phyloP scores from a whole-genome alignment of 176 grass and related monocot genomes.

The Aegilops sharonensis region DNA sequence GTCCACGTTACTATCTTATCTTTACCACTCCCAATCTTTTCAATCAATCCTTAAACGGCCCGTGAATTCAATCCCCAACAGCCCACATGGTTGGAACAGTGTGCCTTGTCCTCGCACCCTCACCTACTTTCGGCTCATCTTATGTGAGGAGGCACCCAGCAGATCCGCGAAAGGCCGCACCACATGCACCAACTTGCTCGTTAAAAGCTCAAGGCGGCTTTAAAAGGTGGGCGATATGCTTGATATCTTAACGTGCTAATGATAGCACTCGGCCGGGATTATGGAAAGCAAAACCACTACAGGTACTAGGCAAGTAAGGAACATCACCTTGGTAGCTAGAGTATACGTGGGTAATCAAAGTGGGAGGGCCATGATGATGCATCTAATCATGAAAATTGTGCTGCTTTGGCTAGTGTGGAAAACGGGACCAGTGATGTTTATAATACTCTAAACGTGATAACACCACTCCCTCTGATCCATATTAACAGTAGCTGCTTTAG shows the following conservation, averaged over 20 bases:
- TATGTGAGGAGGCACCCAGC: not conserved
- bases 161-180: not conserved
- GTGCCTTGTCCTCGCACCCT: no score
- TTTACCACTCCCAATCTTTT: no score
- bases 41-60: no score
- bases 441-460: no score
- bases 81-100: no score
- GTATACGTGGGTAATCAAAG: not conserved
- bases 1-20: not conserved
- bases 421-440: not conserved
- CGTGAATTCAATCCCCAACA: no score
- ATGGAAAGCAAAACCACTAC: not conserved
- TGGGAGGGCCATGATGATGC: not conserved
- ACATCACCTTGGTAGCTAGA: not conserved
- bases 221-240: not conserved
- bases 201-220: not conserved
- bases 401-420: not conserved
- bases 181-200: not conserved
- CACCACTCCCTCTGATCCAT: no score
- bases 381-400: not conserved
- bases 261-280: not conserved
- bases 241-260: not conserved
- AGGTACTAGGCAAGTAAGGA: not conserved
- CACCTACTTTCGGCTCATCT: not conserved
- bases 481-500: no score